phyloP scores from a whole-genome alignment of 768 basidiomycete genomes.

The Myochromella boudieri region DNA sequence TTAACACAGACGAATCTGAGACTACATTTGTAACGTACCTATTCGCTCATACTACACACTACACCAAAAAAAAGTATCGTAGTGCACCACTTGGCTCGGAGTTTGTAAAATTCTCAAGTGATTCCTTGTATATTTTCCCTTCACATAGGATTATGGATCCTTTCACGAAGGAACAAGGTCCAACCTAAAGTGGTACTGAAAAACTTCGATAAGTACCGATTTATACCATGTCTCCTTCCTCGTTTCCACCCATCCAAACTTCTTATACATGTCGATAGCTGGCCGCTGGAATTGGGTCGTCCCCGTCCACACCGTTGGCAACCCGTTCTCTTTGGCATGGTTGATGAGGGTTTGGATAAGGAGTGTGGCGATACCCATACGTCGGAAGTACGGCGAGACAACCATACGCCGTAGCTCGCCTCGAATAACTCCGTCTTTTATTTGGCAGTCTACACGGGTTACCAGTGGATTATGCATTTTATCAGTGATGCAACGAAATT shows the following conservation, averaged over 20 bases:
- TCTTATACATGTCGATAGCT: slow-evolving; percentile 8
- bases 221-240: background rate
- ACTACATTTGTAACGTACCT: too few species aligned
- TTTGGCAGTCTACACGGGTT: slow-evolving; percentile 1
- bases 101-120: too few species aligned
- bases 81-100: too few species aligned
- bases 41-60: too few species aligned
- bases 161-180: background rate
- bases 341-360: slow-evolving; percentile 8
- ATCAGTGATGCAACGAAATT: too few species aligned
- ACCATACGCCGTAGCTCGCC: slow-evolving; percentile 13
- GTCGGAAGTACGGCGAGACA: slow-evolving; percentile 11
- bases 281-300: slow-evolving; percentile 1
- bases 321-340: slow-evolving; percentile 2
- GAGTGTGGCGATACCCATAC: slow-evolving; percentile 8
- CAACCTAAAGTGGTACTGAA: background rate
- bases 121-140: too few species aligned
- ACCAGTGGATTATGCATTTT: too few species aligned
- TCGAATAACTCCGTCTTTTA: background rate
- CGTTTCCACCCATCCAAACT: slow-evolving; percentile 3
- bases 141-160: too few species aligned
- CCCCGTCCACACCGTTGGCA: background rate
- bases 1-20: too few species aligned
- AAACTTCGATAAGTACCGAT: background rate
- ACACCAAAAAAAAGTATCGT: too few species aligned